phyloP scores from a whole-genome alignment of 1,284 basidiomycete genomes.

The Fomitopsis pinicola region DNA sequence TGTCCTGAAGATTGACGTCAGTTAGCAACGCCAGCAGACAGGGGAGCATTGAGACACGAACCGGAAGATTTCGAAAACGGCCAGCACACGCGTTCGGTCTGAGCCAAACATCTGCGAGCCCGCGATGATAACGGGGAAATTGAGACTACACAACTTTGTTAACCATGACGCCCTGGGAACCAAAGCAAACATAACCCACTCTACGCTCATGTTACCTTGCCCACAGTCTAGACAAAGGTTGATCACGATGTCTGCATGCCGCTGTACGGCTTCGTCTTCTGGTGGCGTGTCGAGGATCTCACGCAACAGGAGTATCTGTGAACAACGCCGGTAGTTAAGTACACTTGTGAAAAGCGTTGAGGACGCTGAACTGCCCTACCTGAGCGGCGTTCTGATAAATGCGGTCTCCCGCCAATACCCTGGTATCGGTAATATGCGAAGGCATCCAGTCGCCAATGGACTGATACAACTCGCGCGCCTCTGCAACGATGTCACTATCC shows the following conservation, averaged over 20 bases:
- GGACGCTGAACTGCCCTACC: constrained; percentile 22
- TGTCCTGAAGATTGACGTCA: constrained; percentile 14
- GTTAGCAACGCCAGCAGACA: not conserved
- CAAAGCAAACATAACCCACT: constrained; percentile 24
- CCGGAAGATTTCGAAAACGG: constrained; percentile 41
- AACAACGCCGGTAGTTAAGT: not conserved
- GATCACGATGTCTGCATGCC: constrained; percentile 25
- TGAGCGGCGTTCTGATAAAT: constrained; percentile 30
- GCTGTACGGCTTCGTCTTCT: constrained; percentile 35
- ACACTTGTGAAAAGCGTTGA: not conserved
- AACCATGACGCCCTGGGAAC: not conserved
- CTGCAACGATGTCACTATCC: constrained; percentile 18
- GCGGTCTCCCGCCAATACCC: constrained; percentile 27
- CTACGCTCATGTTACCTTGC: constrained; percentile 28
- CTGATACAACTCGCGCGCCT: constrained; percentile 22
- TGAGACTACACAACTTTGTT: constrained; percentile 26
- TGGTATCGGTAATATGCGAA: constrained; percentile 20
- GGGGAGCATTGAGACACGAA: constrained; percentile 17
- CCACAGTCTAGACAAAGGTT: constrained; percentile 28
- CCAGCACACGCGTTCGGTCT: constrained; percentile 34
- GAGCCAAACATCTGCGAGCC: constrained; percentile 36
- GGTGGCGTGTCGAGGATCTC: constrained; percentile 37
- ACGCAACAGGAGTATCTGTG: constrained; percentile 39
- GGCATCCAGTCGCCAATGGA: constrained; percentile 23
- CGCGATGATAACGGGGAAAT: constrained; percentile 42